Conservation (phyloP, 108 stramenopile genomes). For the Nitzschia sp. region DNA sequence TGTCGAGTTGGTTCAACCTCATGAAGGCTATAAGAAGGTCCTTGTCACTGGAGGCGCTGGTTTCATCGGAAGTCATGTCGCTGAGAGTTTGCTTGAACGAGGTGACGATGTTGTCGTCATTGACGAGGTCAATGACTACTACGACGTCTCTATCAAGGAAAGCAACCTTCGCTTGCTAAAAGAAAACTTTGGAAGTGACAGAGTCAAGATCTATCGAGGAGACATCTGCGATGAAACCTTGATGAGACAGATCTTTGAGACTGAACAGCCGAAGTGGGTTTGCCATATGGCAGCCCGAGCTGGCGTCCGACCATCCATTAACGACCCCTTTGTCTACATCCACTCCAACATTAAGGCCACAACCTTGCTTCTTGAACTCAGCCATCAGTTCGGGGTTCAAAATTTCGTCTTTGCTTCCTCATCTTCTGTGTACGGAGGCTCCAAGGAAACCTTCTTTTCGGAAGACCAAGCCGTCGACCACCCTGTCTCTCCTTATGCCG, state of each 20-base stretch:
- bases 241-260: constrained; percentile 69
- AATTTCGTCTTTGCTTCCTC: constrained; percentile 92
- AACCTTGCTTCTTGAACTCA: constrained; percentile 79
- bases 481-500: constrained; percentile 72
- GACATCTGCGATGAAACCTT: constrained; percentile 89
- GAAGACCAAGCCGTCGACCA: constrained; percentile 88
- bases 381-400: constrained; percentile 57
- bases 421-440: constrained; percentile 90
- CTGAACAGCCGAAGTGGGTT: constrained; percentile 62
- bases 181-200: constrained; percentile 41
- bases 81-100: constrained; percentile 77
- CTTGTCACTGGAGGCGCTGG: constrained; percentile 98
- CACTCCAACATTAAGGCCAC: constrained; percentile 89
- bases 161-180: constrained; percentile 73
- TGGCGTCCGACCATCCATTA: constrained; percentile 88
- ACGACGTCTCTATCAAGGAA: constrained; percentile 90
- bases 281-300: constrained; percentile 92
- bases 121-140: constrained; percentile 99
- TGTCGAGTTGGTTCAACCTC: constrained; percentile 56
- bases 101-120: constrained; percentile 95
- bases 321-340: constrained; percentile 92
- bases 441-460: constrained; percentile 75
- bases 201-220: constrained; percentile 71
- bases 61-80: constrained; percentile 92
- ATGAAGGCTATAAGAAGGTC: constrained; percentile 84